Evolutionary conservation across 2,329 filamentous ascomycete genomes (phyloP).

Genomic region (Kalmusia sp.): DNA sequence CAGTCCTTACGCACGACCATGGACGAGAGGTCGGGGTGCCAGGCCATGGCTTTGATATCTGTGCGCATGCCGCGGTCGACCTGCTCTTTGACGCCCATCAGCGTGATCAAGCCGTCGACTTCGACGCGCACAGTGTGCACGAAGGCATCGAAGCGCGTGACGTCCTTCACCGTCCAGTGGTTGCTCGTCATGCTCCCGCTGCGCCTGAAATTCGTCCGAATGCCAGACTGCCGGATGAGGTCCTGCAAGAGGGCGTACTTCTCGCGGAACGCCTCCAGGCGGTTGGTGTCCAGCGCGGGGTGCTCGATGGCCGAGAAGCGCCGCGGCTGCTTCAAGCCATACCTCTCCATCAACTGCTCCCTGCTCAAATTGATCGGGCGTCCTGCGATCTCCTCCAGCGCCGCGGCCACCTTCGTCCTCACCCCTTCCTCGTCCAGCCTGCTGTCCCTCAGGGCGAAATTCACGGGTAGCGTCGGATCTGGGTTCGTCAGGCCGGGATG

Average conservation of each 20-base stretch:
- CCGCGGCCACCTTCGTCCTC: constrained; percentile 48
- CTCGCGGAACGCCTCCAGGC: constrained; percentile 55
- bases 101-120: constrained; percentile 52
- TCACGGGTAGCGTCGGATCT: constrained; percentile 53
- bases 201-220: constrained; percentile 41
- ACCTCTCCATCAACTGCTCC: constrained; percentile 55
- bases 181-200: constrained; percentile 42
- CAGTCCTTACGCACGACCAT: constrained; percentile 40
- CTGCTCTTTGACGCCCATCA: constrained; percentile 52
- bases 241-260: constrained; percentile 53
- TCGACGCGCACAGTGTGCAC: constrained; percentile 50
- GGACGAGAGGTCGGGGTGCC: constrained; percentile 53
- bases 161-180: constrained; percentile 53
- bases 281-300: constrained; percentile 52
- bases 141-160: constrained; percentile 49
- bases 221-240: constrained; percentile 40
- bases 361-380: constrained; percentile 47
- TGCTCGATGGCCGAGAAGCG: constrained; percentile 45
- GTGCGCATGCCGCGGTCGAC: constrained; percentile 53
- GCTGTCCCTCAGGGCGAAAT: constrained; percentile 52
- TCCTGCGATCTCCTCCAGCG: constrained; percentile 54
- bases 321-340: constrained; percentile 54
- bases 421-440: constrained; percentile 49
- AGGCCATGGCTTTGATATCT: constrained; percentile 56
- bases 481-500: constrained; percentile 54